Conservation (phyloP, 306 rosid genomes). For the Albizia julibrissin region DNA sequence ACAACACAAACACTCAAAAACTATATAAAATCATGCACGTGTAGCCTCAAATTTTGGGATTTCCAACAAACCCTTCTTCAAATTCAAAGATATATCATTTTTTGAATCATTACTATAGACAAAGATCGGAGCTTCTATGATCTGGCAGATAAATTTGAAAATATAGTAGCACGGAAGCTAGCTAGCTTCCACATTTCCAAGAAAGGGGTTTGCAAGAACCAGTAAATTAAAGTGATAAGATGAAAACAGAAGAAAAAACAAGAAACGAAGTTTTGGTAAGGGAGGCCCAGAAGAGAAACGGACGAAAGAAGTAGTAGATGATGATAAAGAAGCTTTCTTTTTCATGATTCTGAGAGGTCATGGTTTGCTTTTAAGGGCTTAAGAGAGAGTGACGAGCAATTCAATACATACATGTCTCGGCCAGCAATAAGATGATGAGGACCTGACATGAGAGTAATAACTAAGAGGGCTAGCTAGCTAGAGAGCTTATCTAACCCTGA, state of each 20-base stretch:
- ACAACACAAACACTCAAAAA: not conserved
- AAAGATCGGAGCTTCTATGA: constrained; percentile 13
- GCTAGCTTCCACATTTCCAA: constrained; percentile 28
- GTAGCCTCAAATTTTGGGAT: constrained; percentile 1
- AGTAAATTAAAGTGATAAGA: constrained; percentile 7
- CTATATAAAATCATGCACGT: not conserved
- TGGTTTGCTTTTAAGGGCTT: constrained; percentile 32
- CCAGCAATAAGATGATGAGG: constrained; percentile 36
- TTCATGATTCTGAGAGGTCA: constrained; percentile 36
- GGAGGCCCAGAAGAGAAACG: constrained; percentile 12
- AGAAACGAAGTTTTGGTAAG: not conserved
- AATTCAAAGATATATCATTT: not conserved
- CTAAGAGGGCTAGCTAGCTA: not conserved
- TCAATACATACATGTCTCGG: not conserved
- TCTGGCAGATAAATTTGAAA: not conserved
- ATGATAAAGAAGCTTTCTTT: constrained; percentile 37
- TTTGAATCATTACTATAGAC: not conserved
- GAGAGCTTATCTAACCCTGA: constrained; percentile 4
- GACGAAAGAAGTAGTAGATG: not conserved
- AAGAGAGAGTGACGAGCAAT: constrained; percentile 15
- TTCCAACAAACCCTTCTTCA: not conserved
- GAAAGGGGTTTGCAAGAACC: constrained; percentile 26
- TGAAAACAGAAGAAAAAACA: constrained; percentile 18
- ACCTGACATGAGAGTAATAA: constrained; percentile 52
- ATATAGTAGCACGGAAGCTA: not conserved